Conservation (phyloP, 1,284 basidiomycete species). For the Stygiomarasmius scandens region DNA sequence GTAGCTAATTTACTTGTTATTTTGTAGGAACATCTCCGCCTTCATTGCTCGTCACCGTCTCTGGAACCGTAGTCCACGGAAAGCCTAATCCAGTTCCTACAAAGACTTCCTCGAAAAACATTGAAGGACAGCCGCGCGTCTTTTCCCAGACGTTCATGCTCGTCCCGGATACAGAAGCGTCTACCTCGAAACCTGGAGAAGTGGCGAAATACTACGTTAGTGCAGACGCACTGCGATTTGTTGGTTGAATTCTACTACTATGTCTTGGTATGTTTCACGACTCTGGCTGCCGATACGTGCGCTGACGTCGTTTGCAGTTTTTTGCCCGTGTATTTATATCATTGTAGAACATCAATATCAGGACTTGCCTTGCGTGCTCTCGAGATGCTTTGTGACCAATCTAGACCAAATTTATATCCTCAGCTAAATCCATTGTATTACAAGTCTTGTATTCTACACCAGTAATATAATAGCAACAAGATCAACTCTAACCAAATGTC, state of each 20-base stretch:
- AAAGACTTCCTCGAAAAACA: slow-evolving; percentile 37
- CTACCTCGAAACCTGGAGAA: slow-evolving; percentile 65
- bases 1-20: slow-evolving; percentile 9
- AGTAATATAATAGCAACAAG: slow-evolving; percentile 14
- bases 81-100: slow-evolving; percentile 51
- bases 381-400: not conserved
- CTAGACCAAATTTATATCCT: not conserved
- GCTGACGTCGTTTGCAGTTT: slow-evolving; percentile 18
- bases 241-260: slow-evolving; percentile 47
- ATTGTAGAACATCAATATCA: not conserved
- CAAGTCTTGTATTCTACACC: slow-evolving; percentile 11
- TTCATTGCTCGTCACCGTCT: slow-evolving; percentile 76
- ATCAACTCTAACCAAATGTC: slow-evolving; percentile 65
- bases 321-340: slow-evolving; percentile 2
- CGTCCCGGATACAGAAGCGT: slow-evolving; percentile 68
- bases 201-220: slow-evolving; percentile 80
- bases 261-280: slow-evolving; percentile 3
- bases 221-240: slow-evolving; percentile 76
- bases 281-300: not conserved
- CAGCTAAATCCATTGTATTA: not conserved
- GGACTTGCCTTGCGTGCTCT: not conserved
- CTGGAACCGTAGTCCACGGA: slow-evolving; percentile 78
- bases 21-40: slow-evolving; percentile 70
- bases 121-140: slow-evolving; percentile 79
- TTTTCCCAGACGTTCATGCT: slow-evolving; percentile 88